These are phyloP conservation scores for Populus pruinosa DNA, from an alignment of 345 rosid genomes.

Conservation along the genomic window DNA sequence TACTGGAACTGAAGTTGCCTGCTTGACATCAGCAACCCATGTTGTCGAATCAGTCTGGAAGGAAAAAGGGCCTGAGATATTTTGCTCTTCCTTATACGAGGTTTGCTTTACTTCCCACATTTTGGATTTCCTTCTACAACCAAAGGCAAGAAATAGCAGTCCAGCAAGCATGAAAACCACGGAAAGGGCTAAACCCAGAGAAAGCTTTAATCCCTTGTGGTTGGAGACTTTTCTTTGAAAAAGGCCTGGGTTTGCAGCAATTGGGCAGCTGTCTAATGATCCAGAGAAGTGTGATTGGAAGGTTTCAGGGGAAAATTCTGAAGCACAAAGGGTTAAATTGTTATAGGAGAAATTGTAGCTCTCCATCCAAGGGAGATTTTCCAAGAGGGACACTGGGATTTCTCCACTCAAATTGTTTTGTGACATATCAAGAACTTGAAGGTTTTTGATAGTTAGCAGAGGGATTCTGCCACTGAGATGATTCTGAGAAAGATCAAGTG, in stretches of 20 bases:
- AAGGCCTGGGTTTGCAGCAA: slow-evolving; percentile 70
- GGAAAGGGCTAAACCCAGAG: slow-evolving; percentile 63
- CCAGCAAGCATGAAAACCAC: slow-evolving; percentile 60
- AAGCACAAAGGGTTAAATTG: slow-evolving; percentile 72
- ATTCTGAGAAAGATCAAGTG: slow-evolving; percentile 76
- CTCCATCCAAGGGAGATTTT: slow-evolving; percentile 56
- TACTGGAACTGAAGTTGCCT: slow-evolving; percentile 64
- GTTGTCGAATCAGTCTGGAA: slow-evolving; percentile 90
- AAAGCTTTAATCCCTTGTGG: slow-evolving; percentile 55
- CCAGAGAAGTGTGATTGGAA: slow-evolving; percentile 56
- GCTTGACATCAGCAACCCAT: slow-evolving; percentile 95
- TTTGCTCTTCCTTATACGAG: slow-evolving; percentile 66
- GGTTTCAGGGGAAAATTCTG: slow-evolving; percentile 42
- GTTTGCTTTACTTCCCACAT: slow-evolving; percentile 57
- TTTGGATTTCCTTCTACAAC: slow-evolving; percentile 53
- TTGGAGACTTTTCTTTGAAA: slow-evolving; percentile 44
- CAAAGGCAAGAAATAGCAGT: slow-evolving; percentile 63
- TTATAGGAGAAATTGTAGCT: slow-evolving; percentile 87
- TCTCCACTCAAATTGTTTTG: slow-evolving; percentile 77
- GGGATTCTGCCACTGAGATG: slow-evolving; percentile 67
- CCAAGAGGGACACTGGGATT: slow-evolving; percentile 52
- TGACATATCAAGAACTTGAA: slow-evolving; percentile 68
- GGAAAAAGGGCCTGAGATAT: slow-evolving; percentile 77
- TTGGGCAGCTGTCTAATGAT: slow-evolving; percentile 67
- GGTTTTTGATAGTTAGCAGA: slow-evolving; percentile 35